Base-by-base conservation (phyloP, 2,329 filamentous ascomycete genomes). In the Scedosporium minutisporum region DNA sequence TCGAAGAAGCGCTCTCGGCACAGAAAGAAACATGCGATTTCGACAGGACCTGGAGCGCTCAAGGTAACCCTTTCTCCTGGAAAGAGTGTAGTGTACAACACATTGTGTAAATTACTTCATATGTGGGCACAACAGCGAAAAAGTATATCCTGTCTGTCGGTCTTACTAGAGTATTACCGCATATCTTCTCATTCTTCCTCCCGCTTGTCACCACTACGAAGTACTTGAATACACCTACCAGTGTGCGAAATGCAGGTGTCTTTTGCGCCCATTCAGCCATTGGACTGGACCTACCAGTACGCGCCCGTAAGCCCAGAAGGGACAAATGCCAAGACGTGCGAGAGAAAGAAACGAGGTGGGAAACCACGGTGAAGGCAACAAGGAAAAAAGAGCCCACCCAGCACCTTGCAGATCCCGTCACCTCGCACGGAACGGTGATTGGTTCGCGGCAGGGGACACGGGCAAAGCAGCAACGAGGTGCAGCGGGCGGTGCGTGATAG, bases 341-440 rank as follows among this genome's bases (percentile, higher is more conserved):
- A 16, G 41, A 42, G 23, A 57, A 41, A 51, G 3, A 23, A 33
- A 29, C 16, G 29, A 53, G 27, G 60, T 55, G 60, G 55, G 51
- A 55, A 55, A 29, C 51, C 51, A 55, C 23, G 51, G 51, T 27
- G 51, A 27, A 29, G 18, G 23, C 51, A 55, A 38, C 33, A 58
- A 42, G 57, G 33, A 41, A 41, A 41, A 38, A 38, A 38, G 21
- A 33, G 29, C 29, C 6, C 27, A 6, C 29, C 29, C 7, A 33
- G 46, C 29, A 23, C 60, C 29, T 38, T 57, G 59, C 59, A 61
- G 42, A 57, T 55, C 60, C 57, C 60, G 60, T 61, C 60, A 61
- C 60, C 46, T 51, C 12, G 46, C 18, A n/a, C 9, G 16, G 60
- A 33, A 23, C 25, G n/a, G 7, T 61, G 60, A 61, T 61, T 61